phyloP scores from a whole-genome alignment of 768 basidiomycete genomes.

The Astraeus odoratus region DNA sequence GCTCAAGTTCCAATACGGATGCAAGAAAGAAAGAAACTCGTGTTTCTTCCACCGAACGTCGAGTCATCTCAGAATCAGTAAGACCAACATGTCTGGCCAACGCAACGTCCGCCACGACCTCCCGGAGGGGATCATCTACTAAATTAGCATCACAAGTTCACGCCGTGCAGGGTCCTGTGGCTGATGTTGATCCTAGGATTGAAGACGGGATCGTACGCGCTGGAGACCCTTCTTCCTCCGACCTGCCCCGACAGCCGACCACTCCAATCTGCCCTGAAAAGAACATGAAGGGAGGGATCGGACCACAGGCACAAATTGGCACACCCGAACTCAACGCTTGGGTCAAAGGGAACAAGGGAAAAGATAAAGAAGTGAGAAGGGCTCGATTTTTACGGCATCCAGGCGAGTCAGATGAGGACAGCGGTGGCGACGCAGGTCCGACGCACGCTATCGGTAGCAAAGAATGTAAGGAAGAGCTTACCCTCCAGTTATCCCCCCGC shows the following conservation, averaged over 20 bases:
- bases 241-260: constrained; percentile 25
- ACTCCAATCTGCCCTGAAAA: constrained; percentile 26
- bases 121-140: too few relatives aligned
- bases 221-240: constrained; percentile 21
- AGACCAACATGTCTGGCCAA: constrained; percentile 1
- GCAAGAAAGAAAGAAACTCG: neutral
- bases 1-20: constrained; percentile 10
- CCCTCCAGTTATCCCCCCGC: constrained; percentile 54
- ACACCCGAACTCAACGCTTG: constrained; percentile 49
- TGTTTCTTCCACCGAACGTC: constrained; percentile 7
- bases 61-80: constrained; percentile 15
- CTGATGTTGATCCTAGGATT: constrained; percentile 9
- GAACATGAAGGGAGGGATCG: constrained; percentile 21
- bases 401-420: constrained; percentile 20
- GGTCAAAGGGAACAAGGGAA: constrained; percentile 39
- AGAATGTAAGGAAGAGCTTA: constrained; percentile 29
- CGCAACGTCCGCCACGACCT: too few relatives aligned
- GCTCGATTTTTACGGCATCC: constrained; percentile 37
- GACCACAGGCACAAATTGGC: constrained; percentile 40
- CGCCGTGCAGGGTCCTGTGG: neutral
- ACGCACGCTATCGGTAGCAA: constrained; percentile 12
- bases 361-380: constrained; percentile 31
- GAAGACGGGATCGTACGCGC: constrained; percentile 13
- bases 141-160: neutral
- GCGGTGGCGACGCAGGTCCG: constrained; percentile 8